Percentiles rank a stretch among this genome's conserved stretches.
Evolutionary conservation across 1,284 basidiomycete species (phyloP).

Genomic region (Austroboletus rostrupii): DNA sequence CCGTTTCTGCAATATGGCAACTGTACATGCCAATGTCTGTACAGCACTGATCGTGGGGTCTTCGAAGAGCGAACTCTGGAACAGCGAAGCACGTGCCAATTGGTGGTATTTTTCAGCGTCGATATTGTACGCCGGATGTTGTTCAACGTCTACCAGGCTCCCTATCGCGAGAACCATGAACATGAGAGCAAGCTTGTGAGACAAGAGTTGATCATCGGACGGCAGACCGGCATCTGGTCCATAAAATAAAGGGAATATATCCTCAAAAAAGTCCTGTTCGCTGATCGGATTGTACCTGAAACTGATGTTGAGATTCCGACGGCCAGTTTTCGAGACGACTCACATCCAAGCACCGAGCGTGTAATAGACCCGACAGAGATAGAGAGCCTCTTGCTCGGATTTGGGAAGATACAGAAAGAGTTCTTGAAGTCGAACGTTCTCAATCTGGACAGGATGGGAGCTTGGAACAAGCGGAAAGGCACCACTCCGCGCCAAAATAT

Average conservation of each 20-base stretch:
- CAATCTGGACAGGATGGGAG: conserved; percentile 38
- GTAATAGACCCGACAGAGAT: conserved; percentile 62
- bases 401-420: conserved; percentile 70
- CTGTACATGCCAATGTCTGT: conserved; percentile 57
- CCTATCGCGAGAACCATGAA: conserved; percentile 77
- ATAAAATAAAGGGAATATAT: conserved; percentile 64
- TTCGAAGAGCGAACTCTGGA: conserved; percentile 68
- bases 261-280: conserved; percentile 59
- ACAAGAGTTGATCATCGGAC: conserved; percentile 53
- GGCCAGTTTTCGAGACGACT: conserved; percentile 15
- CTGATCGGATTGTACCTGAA: conserved; percentile 71
- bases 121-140: conserved; percentile 58
- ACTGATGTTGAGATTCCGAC: conserved; percentile 11
- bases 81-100: conserved; percentile 66
- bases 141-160: conserved; percentile 59
- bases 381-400: conserved; percentile 47
- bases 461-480: conserved; percentile 61
- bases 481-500: conserved; percentile 59
- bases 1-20: not conserved
- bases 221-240: conserved; percentile 42
- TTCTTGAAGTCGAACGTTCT: conserved; percentile 48
- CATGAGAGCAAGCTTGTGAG: conserved; percentile 66
- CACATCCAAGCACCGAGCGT: conserved; percentile 76
- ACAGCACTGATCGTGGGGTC: conserved; percentile 70
- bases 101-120: conserved; percentile 80